Evolutionary conservation across 257 asterid species (phyloP).

Genomic region (Apocynum venetum): DNA sequence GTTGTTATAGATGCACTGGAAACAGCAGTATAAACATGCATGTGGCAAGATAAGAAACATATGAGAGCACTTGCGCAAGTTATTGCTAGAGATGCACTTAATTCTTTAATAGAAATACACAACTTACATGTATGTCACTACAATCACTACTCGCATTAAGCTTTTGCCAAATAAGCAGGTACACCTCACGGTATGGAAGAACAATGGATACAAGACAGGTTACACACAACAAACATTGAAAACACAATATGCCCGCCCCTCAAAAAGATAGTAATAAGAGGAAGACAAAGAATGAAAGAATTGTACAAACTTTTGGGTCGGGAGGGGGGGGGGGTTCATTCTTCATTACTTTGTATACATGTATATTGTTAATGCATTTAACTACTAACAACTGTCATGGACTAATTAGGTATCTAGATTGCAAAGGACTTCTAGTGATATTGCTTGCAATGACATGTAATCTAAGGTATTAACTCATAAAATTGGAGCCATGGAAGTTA

Average conservation of each 20-base stretch:
- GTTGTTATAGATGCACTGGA: no score
- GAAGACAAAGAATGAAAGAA: no score
- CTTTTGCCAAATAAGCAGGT: neutral
- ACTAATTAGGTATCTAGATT: neutral
- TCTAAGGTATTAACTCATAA: neutral
- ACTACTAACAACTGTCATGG: neutral
- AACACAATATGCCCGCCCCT: no score
- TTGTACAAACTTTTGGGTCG: no score
- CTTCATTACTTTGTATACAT: no score
- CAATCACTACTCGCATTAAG: neutral
- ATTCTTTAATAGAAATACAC: no score
- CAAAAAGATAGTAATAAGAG: no score
- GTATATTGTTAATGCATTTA: no score
- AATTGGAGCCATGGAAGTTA: neutral
- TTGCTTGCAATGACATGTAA: neutral
- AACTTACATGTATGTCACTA: neutral
- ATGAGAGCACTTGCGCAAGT: neutral
- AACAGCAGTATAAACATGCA: neutral
- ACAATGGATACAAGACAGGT: neutral
- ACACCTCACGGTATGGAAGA: neutral
- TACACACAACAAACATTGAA: no score
- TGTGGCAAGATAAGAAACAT: neutral
- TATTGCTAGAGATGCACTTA: no score
- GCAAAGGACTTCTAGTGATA: neutral
- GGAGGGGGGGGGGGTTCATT: no score